Base-by-base conservation (phyloP, 2,329 filamentous ascomycete species). In the Leptodontidium sp. region DNA sequence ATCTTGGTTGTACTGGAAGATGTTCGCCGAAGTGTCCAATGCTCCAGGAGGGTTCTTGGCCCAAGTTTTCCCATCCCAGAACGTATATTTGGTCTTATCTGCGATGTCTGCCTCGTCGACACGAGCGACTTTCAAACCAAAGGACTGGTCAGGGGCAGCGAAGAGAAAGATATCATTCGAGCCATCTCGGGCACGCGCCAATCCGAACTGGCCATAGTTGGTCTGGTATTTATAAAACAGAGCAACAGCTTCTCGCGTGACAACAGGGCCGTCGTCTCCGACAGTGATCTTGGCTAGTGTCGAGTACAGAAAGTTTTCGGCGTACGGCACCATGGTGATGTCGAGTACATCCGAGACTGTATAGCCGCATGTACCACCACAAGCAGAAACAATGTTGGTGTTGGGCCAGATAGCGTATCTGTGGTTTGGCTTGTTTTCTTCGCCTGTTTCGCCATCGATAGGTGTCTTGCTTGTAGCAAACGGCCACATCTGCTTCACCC, bases 201-300 rank as follows among this genome's bases (percentile, higher is more conserved):
- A 40, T 49, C 47, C 61, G 24, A 55, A 64, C 4, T 40, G n/a
- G 7, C 61, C 61, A 53, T 64, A 64, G 15, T 53, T 64, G 5
- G 21, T 64, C 14, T 64, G 29, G 49, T 64, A 64, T 43, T 49
- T 50, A 29, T 55, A 64, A 32, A 35, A 52, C 12, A 64, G 24
- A 26, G 43, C 47, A 11, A 64, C 61, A 26, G 47, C 49, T 40
- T 52, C 49, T 52, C 61, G 45, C 2, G 29, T 52, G 32, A 64
- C 61, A 6, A 17, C 15, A 11, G 61, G 49, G 12, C 61, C 61
- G 14, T 21, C 49, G 24, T 32, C 6, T 9, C 21, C 61, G 12
- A 52, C 17, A 14, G 61, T 64, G 47, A 64, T 64, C 49, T 64
- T 64, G 11, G 61, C 45, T 17, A 64, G 61, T 64, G 61, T 64